These are phyloP conservation scores for Aspergillus proliferans DNA, from an alignment of 2,329 filamentous ascomycete genomes.

Conservation along the genomic window DNA sequence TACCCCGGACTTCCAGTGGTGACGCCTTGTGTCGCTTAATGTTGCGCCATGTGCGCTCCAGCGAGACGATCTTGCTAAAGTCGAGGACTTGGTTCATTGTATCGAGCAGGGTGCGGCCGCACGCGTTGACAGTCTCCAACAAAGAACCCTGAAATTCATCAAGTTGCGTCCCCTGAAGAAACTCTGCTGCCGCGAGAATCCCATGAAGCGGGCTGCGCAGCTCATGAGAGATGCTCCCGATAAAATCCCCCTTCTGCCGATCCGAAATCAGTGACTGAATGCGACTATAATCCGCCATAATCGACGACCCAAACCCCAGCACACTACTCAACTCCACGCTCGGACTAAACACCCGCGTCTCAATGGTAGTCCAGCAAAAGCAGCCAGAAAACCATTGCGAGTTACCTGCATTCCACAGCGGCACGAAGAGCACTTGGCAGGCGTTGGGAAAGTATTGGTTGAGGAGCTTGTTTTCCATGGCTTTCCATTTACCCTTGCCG, in stretches of 20 bases:
- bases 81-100: constrained; percentile 42
- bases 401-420: constrained; percentile 46
- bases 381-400: constrained; percentile 43
- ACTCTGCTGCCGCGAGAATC: constrained; percentile 37
- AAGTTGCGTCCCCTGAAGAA: constrained; percentile 33
- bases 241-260: constrained; percentile 40
- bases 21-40: constrained; percentile 23
- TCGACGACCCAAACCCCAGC: constrained; percentile 36
- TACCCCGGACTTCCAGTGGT: constrained; percentile 20
- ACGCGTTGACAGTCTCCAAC: constrained; percentile 36
- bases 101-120: constrained; percentile 37
- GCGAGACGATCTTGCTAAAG: constrained; percentile 48
- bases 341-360: constrained; percentile 32
- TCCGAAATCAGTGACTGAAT: constrained; percentile 39
- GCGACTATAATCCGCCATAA: constrained; percentile 40
- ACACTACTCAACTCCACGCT: constrained; percentile 36
- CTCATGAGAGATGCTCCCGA: constrained; percentile 41
- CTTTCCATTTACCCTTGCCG: constrained; percentile 23
- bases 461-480: constrained; percentile 33
- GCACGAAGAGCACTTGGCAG: constrained; percentile 45
- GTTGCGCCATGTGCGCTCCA: constrained; percentile 32
- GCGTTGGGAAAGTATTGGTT: constrained; percentile 43
- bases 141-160: constrained; percentile 36
- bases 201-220: constrained; percentile 39
- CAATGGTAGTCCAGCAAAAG: constrained; percentile 38